Percentiles rank a stretch among this genome's conserved stretches.
Evolutionary conservation across 179 eudicot genomes (phyloP).

Genomic region (Corrigiola litoralis): DNA sequence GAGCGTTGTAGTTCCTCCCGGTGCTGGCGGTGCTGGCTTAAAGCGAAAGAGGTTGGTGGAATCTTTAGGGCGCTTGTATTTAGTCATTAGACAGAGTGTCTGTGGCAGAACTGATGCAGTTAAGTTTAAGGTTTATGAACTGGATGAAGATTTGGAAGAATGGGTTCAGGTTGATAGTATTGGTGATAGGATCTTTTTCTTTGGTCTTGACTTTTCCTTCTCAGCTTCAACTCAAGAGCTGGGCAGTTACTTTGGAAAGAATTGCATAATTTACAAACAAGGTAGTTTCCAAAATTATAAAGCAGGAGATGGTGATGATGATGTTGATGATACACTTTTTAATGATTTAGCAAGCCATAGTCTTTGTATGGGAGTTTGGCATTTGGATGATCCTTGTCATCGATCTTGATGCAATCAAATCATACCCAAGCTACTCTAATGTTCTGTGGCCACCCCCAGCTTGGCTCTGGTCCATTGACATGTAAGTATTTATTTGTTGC

Average conservation of each 20-base stretch:
- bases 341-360: not conserved
- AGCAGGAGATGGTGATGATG: not conserved
- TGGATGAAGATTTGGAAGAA: not conserved
- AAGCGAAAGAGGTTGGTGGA: slow-evolving; percentile 8
- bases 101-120: not conserved
- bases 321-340: not conserved
- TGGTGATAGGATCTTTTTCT: not conserved
- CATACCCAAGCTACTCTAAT: not conserved
- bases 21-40: not conserved
- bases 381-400: not conserved
- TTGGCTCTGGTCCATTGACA: slow-evolving; percentile 13
- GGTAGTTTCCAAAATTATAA: not conserved
- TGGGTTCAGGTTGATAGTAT: not conserved
- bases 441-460: slow-evolving; percentile 13
- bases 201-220: slow-evolving; percentile 5
- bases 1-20: not conserved
- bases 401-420: not conserved
- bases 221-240: not conserved
- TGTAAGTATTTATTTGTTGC: not conserved
- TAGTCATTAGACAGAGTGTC: not conserved
- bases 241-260: not conserved
- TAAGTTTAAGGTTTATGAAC: not conserved
- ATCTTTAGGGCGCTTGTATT: not conserved
- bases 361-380: slow-evolving; percentile 4
- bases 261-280: not conserved